Evolutionary conservation across 495 filamentous ascomycete genomes (phyloP), one percentile per base, ranked within the genome.

Genomic region (Cetradonia linearis): DNA sequence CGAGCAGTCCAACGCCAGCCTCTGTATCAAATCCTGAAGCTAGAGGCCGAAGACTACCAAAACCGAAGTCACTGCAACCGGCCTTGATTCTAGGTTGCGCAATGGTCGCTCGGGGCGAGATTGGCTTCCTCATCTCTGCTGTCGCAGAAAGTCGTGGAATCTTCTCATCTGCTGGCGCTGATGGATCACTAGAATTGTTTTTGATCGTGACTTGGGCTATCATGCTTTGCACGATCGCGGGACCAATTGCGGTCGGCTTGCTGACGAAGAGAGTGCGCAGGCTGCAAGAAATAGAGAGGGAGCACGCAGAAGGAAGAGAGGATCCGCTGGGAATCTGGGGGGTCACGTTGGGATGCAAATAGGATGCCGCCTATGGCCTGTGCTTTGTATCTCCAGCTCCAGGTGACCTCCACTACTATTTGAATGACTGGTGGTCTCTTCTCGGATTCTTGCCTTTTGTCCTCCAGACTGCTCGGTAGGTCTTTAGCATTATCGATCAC

Each of bases 101-200:
- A 0, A 91, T 91, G 87, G 79, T 86, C 0, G 81, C 88, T 0
- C 78, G 87, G 37, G 88, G 88, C 3, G 88, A 95, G 67, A 86
- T 92, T 30, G 87, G 87, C 0, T 88, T 89, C 58, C 71, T 92
- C 25, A 87, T 93, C 60, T 83, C 86, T 7, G 83, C 86, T 3
- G 69, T 89, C 5, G 85, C 84, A 0, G 72, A 86, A 56, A 79
- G 77, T 13, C 67, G 78, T 28, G 80, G 83, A 0, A 76, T 84
- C n/a, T 85, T 86, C 62, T 63, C 28, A 20, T 9, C 42, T 5
- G 2, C 33, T 30, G 59, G 56, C n/a, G 57, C 31, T 20, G 57
- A 53, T 25, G 62, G 48, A 16, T 11, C 36, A 46, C 55, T 31
- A 1, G 75, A 81, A 18, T 70, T 80, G 5, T 91, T 86, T 65